Conservation (phyloP, 2,329 filamentous ascomycete species). For the Blastomyces gilchristii region DNA sequence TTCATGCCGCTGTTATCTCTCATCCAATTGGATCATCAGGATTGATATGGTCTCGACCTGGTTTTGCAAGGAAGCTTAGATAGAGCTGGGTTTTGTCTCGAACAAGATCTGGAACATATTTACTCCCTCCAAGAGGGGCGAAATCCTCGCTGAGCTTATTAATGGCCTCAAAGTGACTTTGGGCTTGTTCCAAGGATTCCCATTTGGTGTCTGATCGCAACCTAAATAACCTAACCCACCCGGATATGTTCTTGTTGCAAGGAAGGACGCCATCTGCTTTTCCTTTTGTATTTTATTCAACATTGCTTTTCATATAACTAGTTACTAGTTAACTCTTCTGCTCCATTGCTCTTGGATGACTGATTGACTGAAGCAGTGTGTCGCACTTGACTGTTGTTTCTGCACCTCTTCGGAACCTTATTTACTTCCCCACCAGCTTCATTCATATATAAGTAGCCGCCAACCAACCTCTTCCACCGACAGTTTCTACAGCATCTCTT, state of each 20-base stretch:
- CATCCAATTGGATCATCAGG: slow-evolving; percentile 1
- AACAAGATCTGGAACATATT: not conserved
- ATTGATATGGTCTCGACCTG: not conserved
- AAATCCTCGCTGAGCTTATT: not conserved
- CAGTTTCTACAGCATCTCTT: not conserved
- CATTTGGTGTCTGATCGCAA: not conserved
- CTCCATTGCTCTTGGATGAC: not conserved
- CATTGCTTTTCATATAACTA: not conserved
- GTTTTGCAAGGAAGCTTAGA: not conserved
- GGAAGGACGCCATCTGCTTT: not conserved
- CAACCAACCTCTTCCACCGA: not conserved
- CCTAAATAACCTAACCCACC: not conserved
- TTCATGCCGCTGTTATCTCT: not conserved
- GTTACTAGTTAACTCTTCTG: not conserved
- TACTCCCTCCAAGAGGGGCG: not conserved
- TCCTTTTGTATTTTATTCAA: not conserved
- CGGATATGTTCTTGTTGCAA: not conserved
- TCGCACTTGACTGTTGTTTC: not conserved
- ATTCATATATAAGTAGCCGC: too few relatives aligned
- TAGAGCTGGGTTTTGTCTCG: not conserved
- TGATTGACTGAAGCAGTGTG: not conserved
- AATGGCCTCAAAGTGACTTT: not conserved
- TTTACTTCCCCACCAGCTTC: not conserved
- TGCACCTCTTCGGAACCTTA: not conserved
- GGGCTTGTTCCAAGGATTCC: not conserved